Evolutionary conservation across 179 eudicot genomes (phyloP), one percentile per base, ranked within the genome.

Genomic region (Dionaea muscipula): DNA sequence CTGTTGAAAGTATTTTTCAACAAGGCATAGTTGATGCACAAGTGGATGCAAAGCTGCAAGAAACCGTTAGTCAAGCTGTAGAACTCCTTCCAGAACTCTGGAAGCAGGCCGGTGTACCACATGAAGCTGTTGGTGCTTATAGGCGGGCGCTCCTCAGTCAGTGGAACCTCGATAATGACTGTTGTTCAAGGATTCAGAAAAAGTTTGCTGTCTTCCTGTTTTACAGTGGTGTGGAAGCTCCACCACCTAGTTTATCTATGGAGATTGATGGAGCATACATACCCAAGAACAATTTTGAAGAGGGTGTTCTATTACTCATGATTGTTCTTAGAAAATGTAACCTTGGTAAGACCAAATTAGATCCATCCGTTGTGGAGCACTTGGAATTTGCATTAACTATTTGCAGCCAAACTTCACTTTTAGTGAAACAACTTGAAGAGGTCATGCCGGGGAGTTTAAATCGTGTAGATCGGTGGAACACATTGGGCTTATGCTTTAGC

Each of bases 91-190:
- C 80, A 19, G 80, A 75, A 60, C 77, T 75, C 26, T 72, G 74
- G 74, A 68, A 62, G 53, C 76, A 65, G 33, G 69, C 74, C 51
- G 77, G 80, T 46, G 50, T 39, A 47, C 71, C 68, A 52, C 60
- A 51, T 57, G 80, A 75, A 56, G 74, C 74, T 52, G 68, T 75
- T 62, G 60, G 53, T 59, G 74, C 80, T 26, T 75, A 68, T 55
- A 75, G 80, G 49, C 80, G 72, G 50, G 80, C 80, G 36, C 74
- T 75, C n/a, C 80, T 75, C 25, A 65, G 77, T 68, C 80, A 71
- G 45, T 75, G 80, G 80, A 72, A 68, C 47, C 71, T 72, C 56
- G 74, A 75, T 41, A 72, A 72, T 62, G 80, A 75, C 49, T 61
- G 72, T 26, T 75, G 74, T 51, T 74, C 76, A 18, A 68, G 80